Base-by-base conservation (phyloP, 129 eudicot species). In the Glebionis coronaria region DNA sequence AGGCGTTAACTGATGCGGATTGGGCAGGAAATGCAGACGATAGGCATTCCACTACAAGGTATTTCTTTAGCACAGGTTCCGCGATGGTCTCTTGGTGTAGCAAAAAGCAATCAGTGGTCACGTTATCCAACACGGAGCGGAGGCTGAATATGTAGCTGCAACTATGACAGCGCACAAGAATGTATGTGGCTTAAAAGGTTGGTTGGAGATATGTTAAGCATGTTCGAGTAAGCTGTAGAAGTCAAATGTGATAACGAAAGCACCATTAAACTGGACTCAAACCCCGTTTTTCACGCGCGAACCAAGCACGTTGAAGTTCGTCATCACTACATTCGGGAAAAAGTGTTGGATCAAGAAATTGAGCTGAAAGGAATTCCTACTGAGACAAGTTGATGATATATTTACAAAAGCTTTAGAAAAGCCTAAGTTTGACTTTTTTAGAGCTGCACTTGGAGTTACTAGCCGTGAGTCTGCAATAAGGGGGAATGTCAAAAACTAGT, bases 111-210 rank as follows among this genome's bases (percentile, higher is more conserved):
- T 12, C 16, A 1, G 54, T 12, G 10, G 63, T 68, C 16, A 6
- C 63, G 10, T 44, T 68, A 2, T 54, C 73, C 9, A 68, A 20
- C 60, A 58, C n/a, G n/a, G n/a, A n/a, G n/a, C 31, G 4, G 56
- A 67, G 31, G 74, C 47, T 5, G 65, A 57, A 28, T 57, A 70
- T 44, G 16, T 14, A 8, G 57, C 67, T 4, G 50, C 75, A 44
- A 70, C 49, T 4, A 58, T 70, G 75, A 49, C 75, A 14, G n/a
- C n/a, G 45, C 67, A 1, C 67, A 57, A 16, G 75, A 70, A 28
- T 68, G 63, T 18, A 56, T 54, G n/a, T 68, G 53, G 73, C 20
- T 68, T 12, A 54, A 53, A 25, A 12, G 19, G 4, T 15, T 70
- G 12, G 27, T 58, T 1, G 52, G 9, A 40, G 59, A 70, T 38